Evolutionary conservation across 305 asterid genomes (phyloP).

Genomic region (Fraxinus latifolia): DNA sequence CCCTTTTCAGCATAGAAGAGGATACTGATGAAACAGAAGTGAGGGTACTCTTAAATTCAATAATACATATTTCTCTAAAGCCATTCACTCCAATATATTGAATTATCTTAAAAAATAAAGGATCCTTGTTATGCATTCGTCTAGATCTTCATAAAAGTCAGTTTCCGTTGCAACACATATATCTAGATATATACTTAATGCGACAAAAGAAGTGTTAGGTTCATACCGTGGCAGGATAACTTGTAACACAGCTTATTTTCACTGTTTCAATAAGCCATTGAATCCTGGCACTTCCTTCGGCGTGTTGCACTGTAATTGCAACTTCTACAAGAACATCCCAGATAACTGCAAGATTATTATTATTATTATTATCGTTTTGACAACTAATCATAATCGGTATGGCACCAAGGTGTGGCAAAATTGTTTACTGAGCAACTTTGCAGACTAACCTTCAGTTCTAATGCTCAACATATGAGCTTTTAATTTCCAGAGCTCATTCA

Average conservation of each 20-base stretch:
- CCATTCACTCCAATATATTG: not conserved
- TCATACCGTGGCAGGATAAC: conserved; percentile 86
- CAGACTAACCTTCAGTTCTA: conserved; percentile 56
- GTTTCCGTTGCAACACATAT: not conserved
- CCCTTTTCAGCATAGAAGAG: not conserved
- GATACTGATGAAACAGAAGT: not conserved
- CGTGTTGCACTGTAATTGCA: conserved; percentile 56
- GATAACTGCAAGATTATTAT: conserved; percentile 42
- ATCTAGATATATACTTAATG: not conserved
- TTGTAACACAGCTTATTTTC: conserved; percentile 74
- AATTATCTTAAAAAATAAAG: not conserved
- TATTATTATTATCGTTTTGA: not conserved
- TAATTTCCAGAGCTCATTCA: conserved; percentile 58
- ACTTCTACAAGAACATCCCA: conserved; percentile 82
- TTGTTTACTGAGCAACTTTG: conserved; percentile 9
- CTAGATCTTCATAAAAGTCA: not conserved
- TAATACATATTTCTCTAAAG: not conserved
- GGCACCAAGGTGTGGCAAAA: not conserved
- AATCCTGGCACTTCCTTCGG: conserved; percentile 57
- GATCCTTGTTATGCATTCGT: not conserved
- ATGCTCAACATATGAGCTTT: conserved; percentile 42
- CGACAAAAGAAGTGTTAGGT: conserved; percentile 3
- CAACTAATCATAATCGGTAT: conserved; percentile 16
- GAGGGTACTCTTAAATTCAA: not conserved
- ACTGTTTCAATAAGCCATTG: conserved; percentile 84